phyloP scores from a whole-genome alignment of 1,139 yeast genomes.

The Yamadazyma songkhlaensis region DNA sequence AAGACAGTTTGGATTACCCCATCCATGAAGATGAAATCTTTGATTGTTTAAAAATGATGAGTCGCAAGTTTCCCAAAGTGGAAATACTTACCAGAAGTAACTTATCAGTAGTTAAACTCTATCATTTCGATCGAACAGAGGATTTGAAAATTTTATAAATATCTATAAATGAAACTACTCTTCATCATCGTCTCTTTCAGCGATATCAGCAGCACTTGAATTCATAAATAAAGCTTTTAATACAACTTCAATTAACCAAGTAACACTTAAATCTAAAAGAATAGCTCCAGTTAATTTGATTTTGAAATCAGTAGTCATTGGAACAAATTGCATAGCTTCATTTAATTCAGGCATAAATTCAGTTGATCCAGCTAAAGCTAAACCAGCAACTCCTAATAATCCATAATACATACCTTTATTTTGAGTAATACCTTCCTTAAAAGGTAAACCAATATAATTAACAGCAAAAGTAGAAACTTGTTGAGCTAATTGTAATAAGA shows the following conservation, averaged over 20 bases:
- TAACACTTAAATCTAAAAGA: conserved; percentile 69
- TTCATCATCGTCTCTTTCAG: conserved; percentile 40
- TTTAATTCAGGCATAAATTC: conserved; percentile 94
- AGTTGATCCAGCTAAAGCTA: conserved; percentile 89
- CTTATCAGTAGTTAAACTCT: conserved; percentile 26
- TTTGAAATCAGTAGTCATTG: conserved; percentile 77
- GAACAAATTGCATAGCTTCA: conserved; percentile 87
- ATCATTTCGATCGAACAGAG: conserved; percentile 23
- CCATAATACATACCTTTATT: conserved; percentile 98
- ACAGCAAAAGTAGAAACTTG: conserved; percentile 98
- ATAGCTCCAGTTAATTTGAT: conserved; percentile 70
- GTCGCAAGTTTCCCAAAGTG: conserved; percentile 16
- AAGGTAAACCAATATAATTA: conserved; percentile 96
- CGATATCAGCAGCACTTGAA: conserved; percentile 89
- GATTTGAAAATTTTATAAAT: conserved; percentile 18
- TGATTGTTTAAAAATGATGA: conserved; percentile 24
- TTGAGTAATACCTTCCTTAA: conserved; percentile 84
- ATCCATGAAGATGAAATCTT: conserved; percentile 29
- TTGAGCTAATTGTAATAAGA: conserved; percentile 89
- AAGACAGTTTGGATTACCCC: conserved; percentile 36
- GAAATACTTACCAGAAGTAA: conserved; percentile 19
- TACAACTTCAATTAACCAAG: conserved; percentile 76
- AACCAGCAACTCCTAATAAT: conserved; percentile 81
- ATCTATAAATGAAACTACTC: background rate
- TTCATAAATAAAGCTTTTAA: conserved; percentile 88